Base-by-base conservation (phyloP, 352 stramenopile species). In the Phytophthora rubi region DNA sequence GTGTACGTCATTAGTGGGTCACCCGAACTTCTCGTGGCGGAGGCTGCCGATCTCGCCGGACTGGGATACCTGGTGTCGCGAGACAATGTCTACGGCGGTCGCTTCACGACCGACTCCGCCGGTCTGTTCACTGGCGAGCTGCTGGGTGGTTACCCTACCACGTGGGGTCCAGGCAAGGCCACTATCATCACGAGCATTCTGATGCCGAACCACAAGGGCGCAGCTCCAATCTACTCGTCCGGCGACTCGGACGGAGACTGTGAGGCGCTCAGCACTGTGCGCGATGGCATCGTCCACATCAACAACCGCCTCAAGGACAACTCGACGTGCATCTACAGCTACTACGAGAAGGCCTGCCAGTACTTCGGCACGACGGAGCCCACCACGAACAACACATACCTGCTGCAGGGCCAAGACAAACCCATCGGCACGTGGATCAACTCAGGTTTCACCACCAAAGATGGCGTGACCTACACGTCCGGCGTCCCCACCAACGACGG, bases 321-420 rank as follows among this genome's bases (percentile, higher is more conserved):
- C 42, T 65, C 66, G 3, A 73, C 70, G 53, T 86, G 79, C 71
- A 86, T 84, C 57, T 68, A 86, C 63, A 35, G 23, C 28, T 86
- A 80, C 66, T 84, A 86, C 69, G 70, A 86, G 62, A 75, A 78
- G 64, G 63, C 79, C 6, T 86, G 79, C 49, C 49, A 59, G 56
- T 83, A 79, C 63, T 82, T 81, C 53, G 57, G 45, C 44, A 47
- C 55, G 16, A 57, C 45, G 7, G 72, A 86, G 54, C 63, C 64
- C 28, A 30, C 53, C 23, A 82, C 62, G 35, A 72, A 73, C 23
- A 85, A 83, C 77, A 51, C 63, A 37, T 87, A 82, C 62, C 53
- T 87, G 47, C 55, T 87, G 7, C 80, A 87, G 65, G 80, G 80
- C 49, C 77, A 87, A 63, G 77, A 85, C 73, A 85, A 80, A 65